These are phyloP conservation scores for Dendrobium officinale DNA, from an alignment of 106 monocot genomes.

Conservation along the genomic window DNA sequence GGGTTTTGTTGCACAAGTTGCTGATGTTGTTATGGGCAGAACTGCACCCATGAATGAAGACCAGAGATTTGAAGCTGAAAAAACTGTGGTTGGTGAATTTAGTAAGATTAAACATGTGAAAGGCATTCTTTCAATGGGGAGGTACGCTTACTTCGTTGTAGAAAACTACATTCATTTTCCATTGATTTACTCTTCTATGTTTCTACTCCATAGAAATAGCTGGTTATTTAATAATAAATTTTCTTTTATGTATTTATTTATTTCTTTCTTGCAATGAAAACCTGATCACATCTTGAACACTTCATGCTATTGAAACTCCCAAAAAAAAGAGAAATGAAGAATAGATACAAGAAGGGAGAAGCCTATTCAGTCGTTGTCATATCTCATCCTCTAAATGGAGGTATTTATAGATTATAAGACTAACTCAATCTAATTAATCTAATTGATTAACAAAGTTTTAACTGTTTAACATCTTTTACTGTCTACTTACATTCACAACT, in stretches of 20 bases:
- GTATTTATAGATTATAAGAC: too few relatives aligned
- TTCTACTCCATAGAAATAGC: not conserved
- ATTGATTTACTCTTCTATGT: not conserved
- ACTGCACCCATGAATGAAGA: slow-evolving; percentile 85
- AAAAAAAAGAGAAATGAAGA: too few relatives aligned
- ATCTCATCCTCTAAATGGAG: too few relatives aligned
- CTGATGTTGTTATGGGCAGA: slow-evolving; percentile 76
- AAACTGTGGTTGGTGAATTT: slow-evolving; percentile 95
- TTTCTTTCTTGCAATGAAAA: too few relatives aligned
- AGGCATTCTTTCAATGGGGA: slow-evolving; percentile 98
- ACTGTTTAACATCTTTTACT: too few relatives aligned
- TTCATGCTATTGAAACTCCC: too few relatives aligned
- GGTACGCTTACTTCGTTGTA: slow-evolving; percentile 31
- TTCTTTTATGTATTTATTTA: not conserved
- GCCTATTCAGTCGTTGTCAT: too few relatives aligned
- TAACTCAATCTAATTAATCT: too few relatives aligned
- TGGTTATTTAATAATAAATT: not conserved
- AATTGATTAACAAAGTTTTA: too few relatives aligned
- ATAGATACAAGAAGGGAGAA: too few relatives aligned
- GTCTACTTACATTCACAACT: too few relatives aligned
- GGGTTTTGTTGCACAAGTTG: slow-evolving; percentile 99
- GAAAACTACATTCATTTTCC: not conserved
- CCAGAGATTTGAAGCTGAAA: slow-evolving; percentile 71
- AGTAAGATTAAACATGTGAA: slow-evolving; percentile 88
- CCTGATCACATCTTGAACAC: too few relatives aligned